A percentile compares a stretch with the other conserved stretches of the same genome.
Evolutionary conservation across 805 yeast genomes (phyloP).

Genomic region (Starmerella floricola): DNA sequence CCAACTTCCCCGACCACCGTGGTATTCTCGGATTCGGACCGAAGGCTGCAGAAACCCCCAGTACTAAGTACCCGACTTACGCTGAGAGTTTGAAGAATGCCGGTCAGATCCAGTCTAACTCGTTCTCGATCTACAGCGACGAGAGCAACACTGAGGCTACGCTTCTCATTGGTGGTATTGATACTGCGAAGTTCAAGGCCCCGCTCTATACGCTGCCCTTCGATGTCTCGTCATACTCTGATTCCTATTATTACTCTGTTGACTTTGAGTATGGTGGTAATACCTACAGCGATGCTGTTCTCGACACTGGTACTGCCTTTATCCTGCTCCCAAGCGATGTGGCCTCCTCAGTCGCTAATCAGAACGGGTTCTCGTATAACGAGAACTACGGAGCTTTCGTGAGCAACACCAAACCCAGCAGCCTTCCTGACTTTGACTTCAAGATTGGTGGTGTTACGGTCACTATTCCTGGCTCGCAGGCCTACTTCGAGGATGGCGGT

Average conservation of each 20-base stretch:
- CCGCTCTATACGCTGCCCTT: conserved; percentile 28
- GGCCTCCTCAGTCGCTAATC: conserved; percentile 6
- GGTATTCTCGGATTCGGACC: conserved; percentile 29
- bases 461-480: conserved; percentile 21
- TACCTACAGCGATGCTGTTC: conserved; percentile 14
- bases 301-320: conserved; percentile 46
- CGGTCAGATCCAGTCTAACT: conserved; percentile 31
- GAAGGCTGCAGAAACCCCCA: conserved; percentile 24
- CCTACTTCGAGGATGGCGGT: conserved; percentile 17
- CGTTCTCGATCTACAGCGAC: conserved; percentile 36
- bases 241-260: conserved; percentile 3
- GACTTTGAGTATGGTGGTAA: conserved; percentile 7
- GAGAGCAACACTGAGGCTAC: conserved; percentile 24
- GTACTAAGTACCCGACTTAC: conserved; percentile 20
- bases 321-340: conserved; percentile 33
- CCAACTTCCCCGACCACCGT: conserved; percentile 38
- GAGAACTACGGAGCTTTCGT: background rate
- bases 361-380: conserved; percentile 10
- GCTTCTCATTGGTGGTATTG: conserved; percentile 35
- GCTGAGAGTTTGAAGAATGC: conserved; percentile 25
- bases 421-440: conserved; percentile 9
- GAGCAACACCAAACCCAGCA: background rate
- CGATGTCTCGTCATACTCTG: background rate
- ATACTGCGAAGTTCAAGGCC: conserved; percentile 32
- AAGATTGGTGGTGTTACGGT: conserved; percentile 17